Evolutionary conservation across 1,284 basidiomycete genomes (phyloP), one percentile per base, ranked within the genome.

Genomic region (Fomitiporia mediterranea): DNA sequence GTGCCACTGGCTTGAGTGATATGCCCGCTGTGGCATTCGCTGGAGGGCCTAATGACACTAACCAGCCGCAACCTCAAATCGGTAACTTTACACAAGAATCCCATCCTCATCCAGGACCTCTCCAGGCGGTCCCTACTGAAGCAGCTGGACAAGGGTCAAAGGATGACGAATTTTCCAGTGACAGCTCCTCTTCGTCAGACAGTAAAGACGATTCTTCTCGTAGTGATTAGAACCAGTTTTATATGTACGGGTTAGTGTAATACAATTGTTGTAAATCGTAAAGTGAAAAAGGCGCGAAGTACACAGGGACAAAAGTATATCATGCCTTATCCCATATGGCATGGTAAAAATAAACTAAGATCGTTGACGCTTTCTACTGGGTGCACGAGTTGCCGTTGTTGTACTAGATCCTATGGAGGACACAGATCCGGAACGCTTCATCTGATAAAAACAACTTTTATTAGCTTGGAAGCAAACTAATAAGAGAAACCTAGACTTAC

Each of bases 401-500:
- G 56, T 53, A 32, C 49, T 59, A 8, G 61, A 60, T 13, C 55
- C 61, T 19, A 62, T 55, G 28, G 61, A 62, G 30, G 61, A 62
- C 7, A 60, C 53, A 9, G 61, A 62, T 28, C 59, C 39, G 19
- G 61, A 62, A 47, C 61, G 59, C 47, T 62, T 62, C 46, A 56
- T 50, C 44, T 56, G 25, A 52, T 40, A 30, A 49, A 17, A 27
- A n/a, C 11, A 53, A 5, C 15, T 46, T 34, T 3, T 27, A 53
- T 52, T 23, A 53, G 44, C 23, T n/a, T 11, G n/a, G 7, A 42
- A 23, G 7, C 34, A 38, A 44, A 46, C 37, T 23, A n/a, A 23
- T 28, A 37, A 21, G 28, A n/a, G 23, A 11, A 19, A 43, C 51
- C 21, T 43, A 40, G 49, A 66, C 80, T 63, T 55, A 84, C 85